phyloP scores from a whole-genome alignment of 805 yeast genomes.

The Starmerella sp. region DNA sequence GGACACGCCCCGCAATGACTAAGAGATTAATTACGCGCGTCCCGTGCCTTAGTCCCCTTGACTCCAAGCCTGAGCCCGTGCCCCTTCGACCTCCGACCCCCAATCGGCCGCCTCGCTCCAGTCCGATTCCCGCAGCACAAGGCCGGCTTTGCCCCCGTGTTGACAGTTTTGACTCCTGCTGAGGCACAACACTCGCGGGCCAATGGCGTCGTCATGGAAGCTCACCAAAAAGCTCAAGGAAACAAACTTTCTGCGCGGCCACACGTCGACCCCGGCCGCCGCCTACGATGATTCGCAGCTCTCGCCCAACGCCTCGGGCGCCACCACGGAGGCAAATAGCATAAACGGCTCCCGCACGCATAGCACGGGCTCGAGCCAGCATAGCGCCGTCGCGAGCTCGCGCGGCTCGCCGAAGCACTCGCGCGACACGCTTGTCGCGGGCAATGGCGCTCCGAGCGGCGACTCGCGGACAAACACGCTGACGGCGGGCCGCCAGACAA shows the following conservation, averaged over 20 bases:
- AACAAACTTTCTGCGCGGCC: slow-evolving; percentile 28
- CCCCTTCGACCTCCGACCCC: background rate
- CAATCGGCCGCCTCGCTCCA: background rate
- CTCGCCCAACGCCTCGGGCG: background rate
- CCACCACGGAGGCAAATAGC: background rate
- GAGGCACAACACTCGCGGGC: background rate
- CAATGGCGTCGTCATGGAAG: slow-evolving; percentile 32
- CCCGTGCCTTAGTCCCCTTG: slow-evolving; percentile 4
- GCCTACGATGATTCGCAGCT: background rate
- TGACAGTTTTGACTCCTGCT: background rate
- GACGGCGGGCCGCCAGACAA: background rate
- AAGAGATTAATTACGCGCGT: background rate
- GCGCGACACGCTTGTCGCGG: slow-evolving; percentile 14
- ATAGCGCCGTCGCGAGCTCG: background rate
- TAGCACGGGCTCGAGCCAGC: background rate
- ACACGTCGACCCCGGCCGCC: slow-evolving; percentile 5
- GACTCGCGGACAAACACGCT: slow-evolving; percentile 18
- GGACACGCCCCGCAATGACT: slow-evolving; percentile 6
- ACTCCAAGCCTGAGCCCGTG: background rate
- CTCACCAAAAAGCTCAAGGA: slow-evolving; percentile 39
- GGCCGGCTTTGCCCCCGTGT: background rate
- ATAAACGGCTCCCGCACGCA: slow-evolving; percentile 17
- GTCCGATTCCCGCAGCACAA: background rate
- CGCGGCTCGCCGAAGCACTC: background rate
- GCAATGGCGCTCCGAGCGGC: background rate